Percentiles rank a stretch among this genome's conserved stretches.
These are phyloP conservation scores for Plasmodium cynomolgi DNA, from an alignment of 169 alveolate genomes.

Conservation along the genomic window DNA sequence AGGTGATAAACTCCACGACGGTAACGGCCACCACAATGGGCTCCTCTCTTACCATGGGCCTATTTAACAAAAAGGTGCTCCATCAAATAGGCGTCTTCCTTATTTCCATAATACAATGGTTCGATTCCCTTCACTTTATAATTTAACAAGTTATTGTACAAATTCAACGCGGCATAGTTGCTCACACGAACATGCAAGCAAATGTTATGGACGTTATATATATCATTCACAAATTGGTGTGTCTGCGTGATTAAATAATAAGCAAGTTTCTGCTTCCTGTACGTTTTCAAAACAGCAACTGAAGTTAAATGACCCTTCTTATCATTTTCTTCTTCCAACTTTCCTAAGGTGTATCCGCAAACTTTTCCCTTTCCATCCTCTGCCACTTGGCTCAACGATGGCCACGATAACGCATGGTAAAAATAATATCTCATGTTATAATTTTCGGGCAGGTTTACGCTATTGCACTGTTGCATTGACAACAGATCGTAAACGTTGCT, in stretches of 20 bases:
- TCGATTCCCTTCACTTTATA: constrained; percentile 82
- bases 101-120: constrained; percentile 80
- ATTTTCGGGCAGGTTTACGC: constrained; percentile 90
- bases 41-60: background rate
- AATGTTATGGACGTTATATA: constrained; percentile 67
- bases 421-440: constrained; percentile 95
- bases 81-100: constrained; percentile 87
- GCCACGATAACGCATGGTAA: constrained; percentile 96
- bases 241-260: constrained; percentile 78
- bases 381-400: constrained; percentile 88
- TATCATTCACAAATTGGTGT: constrained; percentile 71
- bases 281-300: constrained; percentile 83
- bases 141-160: constrained; percentile 78
- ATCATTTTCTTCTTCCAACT: constrained; percentile 85
- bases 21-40: background rate
- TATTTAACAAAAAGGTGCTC: constrained; percentile 58
- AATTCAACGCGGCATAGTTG: constrained; percentile 81
- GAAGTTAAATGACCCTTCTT: constrained; percentile 85
- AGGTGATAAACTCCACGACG: background rate
- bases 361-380: constrained; percentile 76
- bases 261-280: constrained; percentile 81
- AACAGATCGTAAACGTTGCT: constrained; percentile 83
- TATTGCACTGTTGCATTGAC: constrained; percentile 82
- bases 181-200: constrained; percentile 82
- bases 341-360: constrained; percentile 85